phyloP scores from a whole-genome alignment of 1,284 basidiomycete genomes.

The Ganoderma meredithae region DNA sequence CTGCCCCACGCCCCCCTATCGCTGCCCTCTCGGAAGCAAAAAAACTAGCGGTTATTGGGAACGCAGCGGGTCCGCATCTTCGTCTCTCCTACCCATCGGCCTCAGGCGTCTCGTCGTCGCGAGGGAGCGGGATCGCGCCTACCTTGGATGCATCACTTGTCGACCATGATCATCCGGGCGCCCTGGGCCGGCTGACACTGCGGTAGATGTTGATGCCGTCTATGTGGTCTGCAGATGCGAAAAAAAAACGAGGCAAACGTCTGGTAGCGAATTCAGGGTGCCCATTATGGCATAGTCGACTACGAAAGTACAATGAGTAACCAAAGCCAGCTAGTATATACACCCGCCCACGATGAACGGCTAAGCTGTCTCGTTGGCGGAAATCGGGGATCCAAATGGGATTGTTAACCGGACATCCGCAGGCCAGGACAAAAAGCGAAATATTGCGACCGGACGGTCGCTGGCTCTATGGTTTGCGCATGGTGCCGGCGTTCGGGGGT shows the following conservation, averaged over 20 bases:
- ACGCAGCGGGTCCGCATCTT: neutral
- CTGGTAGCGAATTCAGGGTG: constrained; percentile 1
- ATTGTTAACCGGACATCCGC: neutral
- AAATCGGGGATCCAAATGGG: constrained; percentile 2
- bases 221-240: neutral
- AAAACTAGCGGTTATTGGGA: neutral
- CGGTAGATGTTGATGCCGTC: neutral
- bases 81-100: neutral
- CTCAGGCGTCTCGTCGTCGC: constrained; percentile 4
- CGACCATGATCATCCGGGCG: neutral
- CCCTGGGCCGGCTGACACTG: neutral
- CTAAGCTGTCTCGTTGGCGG: neutral
- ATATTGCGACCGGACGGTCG: neutral
- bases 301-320: neutral
- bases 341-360: constrained; percentile 6
- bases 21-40: neutral
- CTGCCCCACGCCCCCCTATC: neutral
- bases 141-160: neutral
- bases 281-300: neutral
- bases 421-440: neutral
- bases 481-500: constrained; percentile 1
- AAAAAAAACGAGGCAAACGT: constrained; percentile 8
- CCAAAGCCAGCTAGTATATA: neutral
- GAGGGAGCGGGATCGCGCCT: neutral
- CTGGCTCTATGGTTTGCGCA: constrained; percentile 8